Evolutionary conservation across 108 stramenopile genomes (phyloP).

Genomic region (Cylindrotheca fusiformis): DNA sequence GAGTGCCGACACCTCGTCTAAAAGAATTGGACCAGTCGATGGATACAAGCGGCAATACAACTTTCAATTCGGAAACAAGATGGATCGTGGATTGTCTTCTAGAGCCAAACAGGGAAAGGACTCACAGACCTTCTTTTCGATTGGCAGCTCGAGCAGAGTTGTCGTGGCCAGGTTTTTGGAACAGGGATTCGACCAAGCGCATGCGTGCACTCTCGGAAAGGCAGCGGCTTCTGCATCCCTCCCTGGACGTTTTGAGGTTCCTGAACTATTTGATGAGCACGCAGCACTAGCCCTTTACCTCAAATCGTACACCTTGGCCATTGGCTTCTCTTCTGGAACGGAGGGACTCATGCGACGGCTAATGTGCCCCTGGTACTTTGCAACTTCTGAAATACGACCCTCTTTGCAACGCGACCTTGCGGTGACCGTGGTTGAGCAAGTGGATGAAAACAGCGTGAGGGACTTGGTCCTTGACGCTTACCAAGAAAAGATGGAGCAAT

Average conservation of each 20-base stretch:
- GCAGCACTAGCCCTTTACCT: constrained; percentile 62
- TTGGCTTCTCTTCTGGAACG: constrained; percentile 24
- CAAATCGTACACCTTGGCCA: constrained; percentile 49
- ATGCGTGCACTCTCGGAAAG: constrained; percentile 18
- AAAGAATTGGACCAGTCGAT: constrained; percentile 6
- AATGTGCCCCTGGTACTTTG: constrained; percentile 32
- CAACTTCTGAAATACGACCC: constrained; percentile 1
- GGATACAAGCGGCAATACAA: constrained; percentile 53
- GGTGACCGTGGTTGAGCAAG: constrained; percentile 21
- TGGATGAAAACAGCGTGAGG: constrained; percentile 43
- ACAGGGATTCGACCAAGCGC: constrained; percentile 25
- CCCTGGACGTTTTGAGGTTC: constrained; percentile 10
- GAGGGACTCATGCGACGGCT: constrained; percentile 7
- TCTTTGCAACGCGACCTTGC: not conserved
- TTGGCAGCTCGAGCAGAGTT: constrained; percentile 18
- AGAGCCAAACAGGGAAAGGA: not conserved
- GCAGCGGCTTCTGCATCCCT: constrained; percentile 19
- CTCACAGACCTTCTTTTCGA: constrained; percentile 25
- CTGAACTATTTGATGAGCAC: constrained; percentile 81
- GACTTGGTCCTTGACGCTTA: constrained; percentile 50
- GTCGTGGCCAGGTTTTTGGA: constrained; percentile 3
- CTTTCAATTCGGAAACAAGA: constrained; percentile 48
- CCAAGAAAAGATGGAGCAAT: constrained; percentile 35
- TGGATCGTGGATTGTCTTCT: constrained; percentile 38
- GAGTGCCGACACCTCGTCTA: not conserved